phyloP scores from a whole-genome alignment of 2,329 filamentous ascomycete genomes.

The Diaporthe eres region DNA sequence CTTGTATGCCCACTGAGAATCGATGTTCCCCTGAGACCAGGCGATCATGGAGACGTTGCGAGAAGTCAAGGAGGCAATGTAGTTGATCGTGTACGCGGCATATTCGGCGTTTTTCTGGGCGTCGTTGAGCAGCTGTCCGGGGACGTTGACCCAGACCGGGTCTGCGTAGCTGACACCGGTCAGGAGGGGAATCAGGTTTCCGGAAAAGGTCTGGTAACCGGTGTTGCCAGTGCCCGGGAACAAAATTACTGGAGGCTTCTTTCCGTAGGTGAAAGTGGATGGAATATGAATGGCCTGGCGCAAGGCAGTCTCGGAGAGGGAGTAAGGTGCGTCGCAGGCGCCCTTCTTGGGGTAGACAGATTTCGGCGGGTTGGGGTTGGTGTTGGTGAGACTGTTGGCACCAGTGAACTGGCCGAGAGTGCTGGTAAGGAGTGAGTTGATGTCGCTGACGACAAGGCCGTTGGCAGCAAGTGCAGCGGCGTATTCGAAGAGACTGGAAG shows the following conservation, averaged over 20 bases:
- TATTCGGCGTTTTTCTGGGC: constrained; percentile 67
- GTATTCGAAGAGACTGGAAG: not conserved
- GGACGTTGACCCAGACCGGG: constrained; percentile 70
- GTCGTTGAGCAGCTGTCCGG: constrained; percentile 61
- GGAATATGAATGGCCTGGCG: constrained; percentile 68
- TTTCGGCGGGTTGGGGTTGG: not conserved
- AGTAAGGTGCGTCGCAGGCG: constrained; percentile 61
- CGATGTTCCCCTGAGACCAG: constrained; percentile 69
- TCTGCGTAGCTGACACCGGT: constrained; percentile 58
- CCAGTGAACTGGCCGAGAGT: not conserved
- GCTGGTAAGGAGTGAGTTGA: constrained; percentile 1
- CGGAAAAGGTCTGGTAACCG: constrained; percentile 59
- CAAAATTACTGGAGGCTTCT: constrained; percentile 63
- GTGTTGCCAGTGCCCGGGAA: constrained; percentile 67
- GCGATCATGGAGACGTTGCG: constrained; percentile 60
- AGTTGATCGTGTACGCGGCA: constrained; percentile 71
- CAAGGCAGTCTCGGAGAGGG: constrained; percentile 59
- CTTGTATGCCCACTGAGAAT: constrained; percentile 70
- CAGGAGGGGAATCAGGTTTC: constrained; percentile 65
- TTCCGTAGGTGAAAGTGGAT: constrained; percentile 60
- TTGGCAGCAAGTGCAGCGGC: not conserved
- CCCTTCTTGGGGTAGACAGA: constrained; percentile 54
- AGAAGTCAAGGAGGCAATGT: constrained; percentile 53
- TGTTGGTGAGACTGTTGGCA: not conserved
- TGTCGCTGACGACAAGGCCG: not conserved